Percentiles rank a stretch among this genome's conserved stretches.
phyloP scores from a whole-genome alignment of 78 protist species.

The Dictyostelium firmibasis region DNA sequence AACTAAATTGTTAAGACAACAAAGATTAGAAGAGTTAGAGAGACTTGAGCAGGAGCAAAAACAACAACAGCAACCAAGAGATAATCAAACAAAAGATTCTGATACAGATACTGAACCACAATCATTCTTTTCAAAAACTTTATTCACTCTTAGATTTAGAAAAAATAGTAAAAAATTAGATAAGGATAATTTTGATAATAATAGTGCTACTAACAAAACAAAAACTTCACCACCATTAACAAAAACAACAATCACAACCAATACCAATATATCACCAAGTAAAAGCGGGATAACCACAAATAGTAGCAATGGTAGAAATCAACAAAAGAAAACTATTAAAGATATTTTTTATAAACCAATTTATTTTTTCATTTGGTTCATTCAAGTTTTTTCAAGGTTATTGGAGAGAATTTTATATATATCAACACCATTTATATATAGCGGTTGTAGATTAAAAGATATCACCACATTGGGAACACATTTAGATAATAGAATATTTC shows the following conservation, averaged over 20 bases:
- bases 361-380: conserved; percentile 1
- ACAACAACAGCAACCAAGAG: background rate
- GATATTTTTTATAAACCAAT: conserved; percentile 14
- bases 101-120: background rate
- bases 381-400: conserved; percentile 8
- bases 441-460: conserved; percentile 19
- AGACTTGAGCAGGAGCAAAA: background rate
- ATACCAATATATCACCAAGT: background rate
- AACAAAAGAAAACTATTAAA: background rate
- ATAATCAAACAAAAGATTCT: background rate
- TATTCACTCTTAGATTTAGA: conserved; percentile 19
- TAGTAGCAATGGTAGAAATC: background rate
- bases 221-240: background rate
- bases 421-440: conserved; percentile 16
- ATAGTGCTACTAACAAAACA: background rate
- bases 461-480: conserved; percentile 46
- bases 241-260: background rate
- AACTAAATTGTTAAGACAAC: background rate
- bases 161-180: background rate
- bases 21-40: background rate
- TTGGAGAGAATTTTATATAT: conserved; percentile 29
- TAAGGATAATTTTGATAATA: too few species aligned
- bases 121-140: conserved; percentile 34
- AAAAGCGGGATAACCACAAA: background rate
- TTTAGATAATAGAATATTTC: conserved; percentile 38